These are phyloP conservation scores for Scenedesmus sp. DNA, from an alignment of 163 green algal genomes.

Conservation along the genomic window DNA sequence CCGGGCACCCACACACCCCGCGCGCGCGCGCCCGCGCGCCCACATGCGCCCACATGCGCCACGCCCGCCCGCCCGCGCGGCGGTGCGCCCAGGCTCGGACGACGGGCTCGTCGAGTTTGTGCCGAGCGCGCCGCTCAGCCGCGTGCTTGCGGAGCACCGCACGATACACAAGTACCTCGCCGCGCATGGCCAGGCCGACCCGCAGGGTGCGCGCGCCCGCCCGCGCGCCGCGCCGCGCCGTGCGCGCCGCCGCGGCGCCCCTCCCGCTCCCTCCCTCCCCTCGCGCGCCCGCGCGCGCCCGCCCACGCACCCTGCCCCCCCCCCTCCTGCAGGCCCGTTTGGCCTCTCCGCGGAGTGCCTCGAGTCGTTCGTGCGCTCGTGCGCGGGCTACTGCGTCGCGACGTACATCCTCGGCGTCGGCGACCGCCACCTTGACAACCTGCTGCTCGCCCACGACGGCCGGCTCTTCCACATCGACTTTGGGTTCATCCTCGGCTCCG, in stretches of 20 bases:
- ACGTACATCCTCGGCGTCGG: constrained; percentile 97
- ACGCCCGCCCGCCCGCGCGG: no score
- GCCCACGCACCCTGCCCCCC: no score
- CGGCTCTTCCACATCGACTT: constrained; percentile 97
- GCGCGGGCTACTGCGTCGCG: constrained; percentile 95
- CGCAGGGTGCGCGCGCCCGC: constrained; percentile 40
- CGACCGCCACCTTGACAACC: constrained; percentile 97
- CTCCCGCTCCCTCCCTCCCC: no score
- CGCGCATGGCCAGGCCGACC: constrained; percentile 67
- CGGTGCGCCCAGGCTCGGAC: constrained; percentile 51
- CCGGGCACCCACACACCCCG: no score
- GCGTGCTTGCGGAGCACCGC: constrained; percentile 81
- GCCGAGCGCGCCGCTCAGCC: constrained; percentile 74
- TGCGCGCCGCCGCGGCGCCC: background rate
- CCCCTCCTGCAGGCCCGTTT: constrained; percentile 70
- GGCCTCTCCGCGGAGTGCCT: constrained; percentile 75
- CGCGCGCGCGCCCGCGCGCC: no score
- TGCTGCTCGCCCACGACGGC: constrained; percentile 89
- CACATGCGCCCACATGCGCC: no score
- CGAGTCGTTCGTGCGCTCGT: constrained; percentile 86
- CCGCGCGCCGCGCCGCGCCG: no score
- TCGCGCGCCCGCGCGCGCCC: no score
- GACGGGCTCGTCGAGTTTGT: constrained; percentile 97
- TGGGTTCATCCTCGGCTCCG: constrained; percentile 86
- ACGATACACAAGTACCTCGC: constrained; percentile 88